Evolutionary conservation across 805 yeast species (phyloP), one percentile per base, ranked within the genome.

Genomic region (Grigorovia humatica): DNA sequence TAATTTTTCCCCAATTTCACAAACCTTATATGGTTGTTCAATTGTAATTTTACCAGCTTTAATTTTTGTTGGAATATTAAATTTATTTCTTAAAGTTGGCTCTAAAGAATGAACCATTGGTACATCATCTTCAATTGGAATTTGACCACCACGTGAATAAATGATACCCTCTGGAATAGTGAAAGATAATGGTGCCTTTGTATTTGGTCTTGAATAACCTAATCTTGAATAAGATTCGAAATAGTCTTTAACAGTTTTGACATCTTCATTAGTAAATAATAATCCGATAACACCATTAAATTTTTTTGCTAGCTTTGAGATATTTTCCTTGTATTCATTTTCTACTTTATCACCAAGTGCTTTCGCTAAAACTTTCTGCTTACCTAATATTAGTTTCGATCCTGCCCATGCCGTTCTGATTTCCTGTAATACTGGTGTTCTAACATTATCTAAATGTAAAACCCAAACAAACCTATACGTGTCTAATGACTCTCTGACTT

Each of bases 21-120:
- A 88, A 42, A 95, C 96, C 47, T 76, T 76, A 70, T 79, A 88
- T 43, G 93, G 93, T 58, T 81, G 80, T 19, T 79, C 80, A 48
- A 93, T 73, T 53, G 78, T 75, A 58, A 93, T 84, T 68, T 91
- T 91, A 68, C 99, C 99, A 49, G 82, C 77, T 64, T 85, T 85
- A 58, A 93, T 85, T 65, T 81, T 83, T 4, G 98, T 90, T 59
- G 99, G 98, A 60, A 93, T 80, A 66, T 91, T 90, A 59, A 82
- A 82, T 66, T 85, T 85, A 69, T 82, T 86, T 75, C 99, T 85
- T 64, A 93, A 70, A 43, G 96, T 88, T 62, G 89, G 88, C 70
- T 93, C 99, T 72, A 95, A 77, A 6, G 98, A 88, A 67, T 93
- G 99, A 12, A 95, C 84, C 86, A 93, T 83, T 60, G 97, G 96